A percentile compares a stretch with the other conserved stretches of the same genome.
phyloP scores from a whole-genome alignment of 305 asterid genomes.

The Andrographis paniculata region DNA sequence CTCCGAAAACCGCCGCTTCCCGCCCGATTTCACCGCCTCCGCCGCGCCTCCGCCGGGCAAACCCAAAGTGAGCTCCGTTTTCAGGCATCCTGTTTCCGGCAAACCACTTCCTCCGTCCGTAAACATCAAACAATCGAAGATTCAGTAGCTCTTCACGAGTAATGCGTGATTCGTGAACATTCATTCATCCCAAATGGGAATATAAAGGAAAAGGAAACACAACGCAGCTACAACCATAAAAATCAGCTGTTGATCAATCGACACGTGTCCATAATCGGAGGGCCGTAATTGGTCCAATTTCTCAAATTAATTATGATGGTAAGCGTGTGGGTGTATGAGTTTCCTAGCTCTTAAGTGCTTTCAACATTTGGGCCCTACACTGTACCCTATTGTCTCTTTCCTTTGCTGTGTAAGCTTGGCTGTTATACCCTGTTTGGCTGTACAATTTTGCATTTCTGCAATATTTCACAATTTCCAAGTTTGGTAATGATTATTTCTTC shows the following conservation, averaged over 20 bases:
- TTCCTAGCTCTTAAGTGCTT: constrained; percentile 19
- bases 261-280: not conserved
- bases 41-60: constrained; percentile 47
- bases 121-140: constrained; percentile 17
- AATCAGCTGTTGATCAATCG: too few species aligned
- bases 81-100: constrained; percentile 26
- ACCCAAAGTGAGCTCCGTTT: constrained; percentile 65
- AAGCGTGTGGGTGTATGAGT: constrained; percentile 29
- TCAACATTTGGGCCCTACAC: constrained; percentile 19
- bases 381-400: constrained; percentile 22
- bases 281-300: constrained; percentile 34
- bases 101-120: constrained; percentile 8
- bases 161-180: constrained; percentile 3
- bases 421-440: too few species aligned
- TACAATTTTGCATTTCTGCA: too few species aligned
- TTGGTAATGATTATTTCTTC: too few species aligned
- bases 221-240: not conserved
- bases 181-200: not conserved
- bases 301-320: constrained; percentile 6
- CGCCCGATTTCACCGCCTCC: constrained; percentile 23
- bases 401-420: too few species aligned
- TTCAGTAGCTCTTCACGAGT: too few species aligned
- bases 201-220: constrained; percentile 18
- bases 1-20: constrained; percentile 42
- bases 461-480: too few species aligned